Evolutionary conservation across 2,329 filamentous ascomycete species (phyloP).

Genomic region (Didymella pinodella): DNA sequence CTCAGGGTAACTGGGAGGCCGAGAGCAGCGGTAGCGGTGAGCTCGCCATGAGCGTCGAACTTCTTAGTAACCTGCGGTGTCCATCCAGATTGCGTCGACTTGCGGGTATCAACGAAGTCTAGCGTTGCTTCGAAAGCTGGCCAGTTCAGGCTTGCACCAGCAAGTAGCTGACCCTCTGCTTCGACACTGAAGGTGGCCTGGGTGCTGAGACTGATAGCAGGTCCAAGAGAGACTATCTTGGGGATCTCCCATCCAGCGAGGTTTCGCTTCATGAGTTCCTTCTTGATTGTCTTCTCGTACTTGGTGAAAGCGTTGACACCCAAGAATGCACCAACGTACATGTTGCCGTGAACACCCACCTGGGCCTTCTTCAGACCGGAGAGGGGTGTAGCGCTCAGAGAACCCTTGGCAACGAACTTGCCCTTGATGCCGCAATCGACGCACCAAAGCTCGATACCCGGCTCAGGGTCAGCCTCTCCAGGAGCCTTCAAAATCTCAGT

Average conservation of each 20-base stretch:
- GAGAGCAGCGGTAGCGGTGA: constrained; percentile 16
- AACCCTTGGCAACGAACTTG: constrained; percentile 17
- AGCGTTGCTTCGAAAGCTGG: constrained; percentile 14
- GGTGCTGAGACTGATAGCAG: constrained; percentile 10
- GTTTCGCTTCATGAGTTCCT: constrained; percentile 14
- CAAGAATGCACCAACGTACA: constrained; percentile 18
- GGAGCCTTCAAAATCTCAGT: constrained; percentile 12
- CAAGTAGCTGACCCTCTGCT: constrained; percentile 16
- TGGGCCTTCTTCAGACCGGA: constrained; percentile 19
- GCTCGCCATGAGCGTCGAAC: constrained; percentile 16
- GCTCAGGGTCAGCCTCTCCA: constrained; percentile 15
- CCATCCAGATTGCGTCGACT: constrained; percentile 20
- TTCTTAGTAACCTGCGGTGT: constrained; percentile 13
- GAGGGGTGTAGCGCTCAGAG: constrained; percentile 16
- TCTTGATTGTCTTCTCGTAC: constrained; percentile 18
- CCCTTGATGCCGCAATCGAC: constrained; percentile 17
- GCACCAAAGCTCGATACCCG: constrained; percentile 15
- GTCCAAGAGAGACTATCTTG: constrained; percentile 15
- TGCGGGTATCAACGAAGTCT: constrained; percentile 13
- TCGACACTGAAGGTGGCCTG: constrained; percentile 17
- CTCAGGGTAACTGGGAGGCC: constrained; percentile 16
- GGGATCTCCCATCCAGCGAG: constrained; percentile 16
- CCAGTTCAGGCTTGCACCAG: constrained; percentile 17
- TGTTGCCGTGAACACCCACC: constrained; percentile 16
- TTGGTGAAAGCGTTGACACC: constrained; percentile 15